Percentiles rank a stretch among this genome's conserved stretches.
phyloP scores from a whole-genome alignment of 73 alveolate species.

The Effrenium voratum region DNA sequence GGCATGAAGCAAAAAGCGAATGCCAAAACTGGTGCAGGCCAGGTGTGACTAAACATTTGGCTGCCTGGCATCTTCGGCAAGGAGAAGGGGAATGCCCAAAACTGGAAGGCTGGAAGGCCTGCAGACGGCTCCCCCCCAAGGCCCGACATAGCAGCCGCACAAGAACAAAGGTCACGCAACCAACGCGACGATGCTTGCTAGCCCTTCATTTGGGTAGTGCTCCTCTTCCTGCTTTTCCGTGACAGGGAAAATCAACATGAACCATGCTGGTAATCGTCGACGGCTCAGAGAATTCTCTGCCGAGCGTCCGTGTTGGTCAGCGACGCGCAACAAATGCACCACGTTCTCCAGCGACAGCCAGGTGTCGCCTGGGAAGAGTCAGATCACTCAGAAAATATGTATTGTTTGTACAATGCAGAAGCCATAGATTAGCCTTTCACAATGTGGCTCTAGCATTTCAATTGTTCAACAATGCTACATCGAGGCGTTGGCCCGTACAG shows the following conservation, averaged over 20 bases:
- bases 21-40: background rate
- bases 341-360: slow-evolving; percentile 15
- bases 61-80: background rate
- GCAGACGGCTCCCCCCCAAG: background rate
- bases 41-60: background rate
- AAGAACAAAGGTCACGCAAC: background rate
- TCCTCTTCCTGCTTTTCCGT: too few relatives aligned
- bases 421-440: too few relatives aligned
- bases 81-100: background rate
- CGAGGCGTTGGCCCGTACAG: too few relatives aligned
- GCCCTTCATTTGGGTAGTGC: background rate
- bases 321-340: background rate
- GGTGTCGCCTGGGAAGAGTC: background rate
- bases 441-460: too few relatives aligned
- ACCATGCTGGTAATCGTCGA: background rate
- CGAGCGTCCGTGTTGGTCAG: background rate
- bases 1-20: background rate
- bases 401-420: too few relatives aligned
- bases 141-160: background rate
- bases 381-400: too few relatives aligned
- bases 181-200: background rate
- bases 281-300: background rate
- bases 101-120: background rate
- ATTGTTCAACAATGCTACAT: too few relatives aligned
- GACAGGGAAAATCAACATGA: too few relatives aligned